phyloP scores from a whole-genome alignment of 192 early-diverging fungal species.

The Haplosporangium gracile region DNA sequence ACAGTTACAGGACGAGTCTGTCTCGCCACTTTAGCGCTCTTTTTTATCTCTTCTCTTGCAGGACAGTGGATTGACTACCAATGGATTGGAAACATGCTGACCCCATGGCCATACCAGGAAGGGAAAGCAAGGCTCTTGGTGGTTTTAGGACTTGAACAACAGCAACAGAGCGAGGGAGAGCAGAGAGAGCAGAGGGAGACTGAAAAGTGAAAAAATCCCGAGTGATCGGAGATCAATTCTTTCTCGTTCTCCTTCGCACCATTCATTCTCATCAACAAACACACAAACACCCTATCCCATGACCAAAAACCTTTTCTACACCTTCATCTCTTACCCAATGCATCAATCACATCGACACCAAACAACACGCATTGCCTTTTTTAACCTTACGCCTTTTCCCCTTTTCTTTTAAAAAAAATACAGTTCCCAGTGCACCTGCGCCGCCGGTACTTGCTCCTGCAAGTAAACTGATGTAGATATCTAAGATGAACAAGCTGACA shows the following conservation, averaged over 20 bases:
- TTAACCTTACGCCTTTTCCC: not conserved
- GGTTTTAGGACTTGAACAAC: not conserved
- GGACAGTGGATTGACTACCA: not conserved
- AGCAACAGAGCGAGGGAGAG: no score
- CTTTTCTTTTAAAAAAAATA: not conserved
- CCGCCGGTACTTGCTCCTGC: conserved; percentile 31
- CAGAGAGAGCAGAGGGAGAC: not conserved
- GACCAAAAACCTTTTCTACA: not conserved
- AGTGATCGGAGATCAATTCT: not conserved
- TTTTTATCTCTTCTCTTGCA: not conserved
- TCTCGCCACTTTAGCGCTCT: not conserved
- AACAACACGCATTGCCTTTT: not conserved
- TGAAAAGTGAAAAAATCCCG: conserved; percentile 9
- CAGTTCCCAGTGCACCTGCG: conserved; percentile 38
- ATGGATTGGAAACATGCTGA: not conserved
- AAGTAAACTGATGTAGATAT: conserved; percentile 29
- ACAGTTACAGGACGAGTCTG: not conserved
- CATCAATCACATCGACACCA: no score
- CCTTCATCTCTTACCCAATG: not conserved
- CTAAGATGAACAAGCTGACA: not conserved
- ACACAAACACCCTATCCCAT: not conserved
- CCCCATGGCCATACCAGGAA: not conserved
- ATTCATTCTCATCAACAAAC: no score
- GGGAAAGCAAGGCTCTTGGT: not conserved
- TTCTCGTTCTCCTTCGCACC: not conserved